phyloP scores from a whole-genome alignment of 2,329 filamentous ascomycete genomes.

The Arthrocladium fulminans region DNA sequence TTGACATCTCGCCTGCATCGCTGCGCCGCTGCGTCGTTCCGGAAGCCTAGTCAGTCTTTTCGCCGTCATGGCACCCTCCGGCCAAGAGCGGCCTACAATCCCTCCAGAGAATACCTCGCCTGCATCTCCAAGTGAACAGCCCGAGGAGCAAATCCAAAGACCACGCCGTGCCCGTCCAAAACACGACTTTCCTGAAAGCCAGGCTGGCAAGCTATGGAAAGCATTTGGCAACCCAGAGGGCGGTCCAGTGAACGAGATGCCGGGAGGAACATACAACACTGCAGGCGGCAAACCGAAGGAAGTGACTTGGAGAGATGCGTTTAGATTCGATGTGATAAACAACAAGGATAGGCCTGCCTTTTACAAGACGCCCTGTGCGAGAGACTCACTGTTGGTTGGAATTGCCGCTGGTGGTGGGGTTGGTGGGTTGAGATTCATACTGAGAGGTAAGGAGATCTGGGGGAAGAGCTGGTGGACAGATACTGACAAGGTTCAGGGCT shows the following conservation, averaged over 20 bases:
- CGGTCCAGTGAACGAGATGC: slow-evolving; percentile 44
- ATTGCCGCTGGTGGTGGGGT: slow-evolving; percentile 70
- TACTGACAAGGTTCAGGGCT: too few relatives aligned
- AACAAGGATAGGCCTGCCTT: slow-evolving; percentile 61
- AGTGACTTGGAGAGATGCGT: slow-evolving; percentile 34
- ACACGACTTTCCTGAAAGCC: slow-evolving; percentile 36
- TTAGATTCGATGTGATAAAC: slow-evolving; percentile 52
- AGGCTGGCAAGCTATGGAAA: slow-evolving; percentile 41
- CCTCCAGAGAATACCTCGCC: not conserved
- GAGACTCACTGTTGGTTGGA: slow-evolving; percentile 72
- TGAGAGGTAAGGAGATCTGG: too few relatives aligned
- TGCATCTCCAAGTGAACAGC: slow-evolving; percentile 15
- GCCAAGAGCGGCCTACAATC: not conserved
- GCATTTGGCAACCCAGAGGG: slow-evolving; percentile 40
- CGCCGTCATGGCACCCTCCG: not conserved
- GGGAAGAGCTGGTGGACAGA: too few relatives aligned
- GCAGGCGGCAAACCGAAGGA: slow-evolving; percentile 47
- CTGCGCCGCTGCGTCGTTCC: too few relatives aligned
- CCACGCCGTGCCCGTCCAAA: slow-evolving; percentile 27
- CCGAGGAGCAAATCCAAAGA: slow-evolving; percentile 9
- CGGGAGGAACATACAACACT: slow-evolving; percentile 50
- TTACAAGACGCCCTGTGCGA: slow-evolving; percentile 72
- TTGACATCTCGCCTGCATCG: too few relatives aligned
- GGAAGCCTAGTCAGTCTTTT: too few relatives aligned
- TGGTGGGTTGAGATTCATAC: slow-evolving; percentile 63